Evolutionary conservation across 352 stramenopile genomes (phyloP), one percentile per base, ranked within the genome.

Genomic region (Phytophthora hibernalis): DNA sequence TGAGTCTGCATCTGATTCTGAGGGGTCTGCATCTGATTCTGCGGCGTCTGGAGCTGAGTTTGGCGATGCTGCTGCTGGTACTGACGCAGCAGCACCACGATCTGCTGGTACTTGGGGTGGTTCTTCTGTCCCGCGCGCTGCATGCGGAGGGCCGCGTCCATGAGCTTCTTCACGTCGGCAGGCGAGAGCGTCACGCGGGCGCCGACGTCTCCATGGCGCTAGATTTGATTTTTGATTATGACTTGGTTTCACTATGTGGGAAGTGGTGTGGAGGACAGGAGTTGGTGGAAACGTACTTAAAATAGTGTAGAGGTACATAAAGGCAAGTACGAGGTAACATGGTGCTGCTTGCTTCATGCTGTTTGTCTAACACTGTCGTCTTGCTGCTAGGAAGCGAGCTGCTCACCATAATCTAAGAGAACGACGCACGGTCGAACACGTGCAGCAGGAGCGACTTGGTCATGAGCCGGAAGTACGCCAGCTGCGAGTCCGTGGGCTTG

Each of bases 61-160:
- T 63, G 64, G 45, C 77, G 76, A 0, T 74, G 65, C 48, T 80
- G 68, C n/a, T 75, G 74, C 49, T 96, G 88, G 44, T 93, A 93
- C 65, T 93, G 80, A 22, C 84, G 83, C 57, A 96, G 70, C 6
- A 96, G 61, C 53, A 61, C 49, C 26, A 95, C 80, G 65, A 96
- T 94, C 73, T 95, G 89, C 59, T 87, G 70, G 73, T 96, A 96
- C 72, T 93, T 93, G 18, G 85, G 87, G 67, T 95, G 85, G 53
- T 70, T 56, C 54, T 88, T 95, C 54, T 94, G 83, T 30, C 89
- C 85, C 48, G 82, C 75, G 42, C 78, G 74, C 65, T 94, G 80
- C 87, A 96, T 93, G 30, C 81, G 87, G 62, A 94, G 59, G n/a
- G 87, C 89, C 18, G 76, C 79, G 57, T 92, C 78, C 88, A 96